Percentiles rank a stretch among this genome's conserved stretches.
phyloP scores from a whole-genome alignment of 306 rosid species.

The Cicer pinnatifidum region DNA sequence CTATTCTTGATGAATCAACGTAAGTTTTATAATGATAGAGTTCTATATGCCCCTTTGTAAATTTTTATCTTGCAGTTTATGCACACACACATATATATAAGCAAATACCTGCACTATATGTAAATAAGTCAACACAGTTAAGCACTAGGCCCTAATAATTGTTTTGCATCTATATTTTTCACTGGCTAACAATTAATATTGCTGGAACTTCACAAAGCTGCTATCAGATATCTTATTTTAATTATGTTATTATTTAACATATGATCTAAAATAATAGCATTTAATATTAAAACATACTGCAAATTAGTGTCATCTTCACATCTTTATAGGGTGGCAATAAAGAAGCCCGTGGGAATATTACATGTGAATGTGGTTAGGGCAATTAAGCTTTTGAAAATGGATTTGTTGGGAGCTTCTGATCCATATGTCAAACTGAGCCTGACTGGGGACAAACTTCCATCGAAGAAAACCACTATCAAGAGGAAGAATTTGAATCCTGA shows the following conservation, averaged over 20 bases:
- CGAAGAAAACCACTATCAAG: conserved; percentile 79
- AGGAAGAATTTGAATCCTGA: conserved; percentile 82
- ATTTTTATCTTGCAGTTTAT: not conserved
- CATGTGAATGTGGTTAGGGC: conserved; percentile 92
- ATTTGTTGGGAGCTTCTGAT: conserved; percentile 86
- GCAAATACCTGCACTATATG: not conserved
- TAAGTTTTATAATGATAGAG: conserved; percentile 48
- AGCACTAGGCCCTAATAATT: not conserved
- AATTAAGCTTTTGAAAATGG: conserved; percentile 76
- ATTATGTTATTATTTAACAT: conserved; percentile 2
- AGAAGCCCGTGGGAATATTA: conserved; percentile 92
- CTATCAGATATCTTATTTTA: not conserved
- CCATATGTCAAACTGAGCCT: conserved; percentile 86
- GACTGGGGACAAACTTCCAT: conserved; percentile 72
- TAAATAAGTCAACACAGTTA: not conserved
- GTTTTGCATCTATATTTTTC: not conserved
- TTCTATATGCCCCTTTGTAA: conserved; percentile 2
- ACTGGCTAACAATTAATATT: not conserved
- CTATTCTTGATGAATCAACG: conserved; percentile 78
- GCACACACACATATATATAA: not conserved
- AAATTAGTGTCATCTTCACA: not conserved
- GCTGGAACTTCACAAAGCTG: not conserved
- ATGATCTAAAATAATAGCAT: not conserved
- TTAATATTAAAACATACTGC: conserved; percentile 31
- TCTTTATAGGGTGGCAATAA: conserved; percentile 57